Percentiles rank a stretch among this genome's conserved stretches.
phyloP scores from a whole-genome alignment of 192 early-diverging fungal genomes.

The Powellomyces hirtus region DNA sequence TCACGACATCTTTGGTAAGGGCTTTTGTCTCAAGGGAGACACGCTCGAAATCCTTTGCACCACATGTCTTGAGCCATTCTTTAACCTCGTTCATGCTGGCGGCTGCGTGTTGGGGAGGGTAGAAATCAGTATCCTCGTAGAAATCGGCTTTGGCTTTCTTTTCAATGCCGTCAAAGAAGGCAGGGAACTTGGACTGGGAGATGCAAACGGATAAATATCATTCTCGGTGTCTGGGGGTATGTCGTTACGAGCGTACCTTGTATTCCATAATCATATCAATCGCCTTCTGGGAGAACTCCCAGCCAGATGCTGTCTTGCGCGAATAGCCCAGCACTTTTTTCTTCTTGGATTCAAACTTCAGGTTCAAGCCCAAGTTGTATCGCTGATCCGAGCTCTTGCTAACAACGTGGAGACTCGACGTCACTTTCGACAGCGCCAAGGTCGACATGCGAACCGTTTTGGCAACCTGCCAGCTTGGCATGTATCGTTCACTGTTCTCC shows the following conservation, averaged over 20 bases:
- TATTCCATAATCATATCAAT: conserved; percentile 72
- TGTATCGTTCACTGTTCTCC: conserved; percentile 46
- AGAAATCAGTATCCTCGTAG: conserved; percentile 64
- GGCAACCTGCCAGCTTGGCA: conserved; percentile 65
- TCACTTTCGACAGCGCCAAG: conserved; percentile 78
- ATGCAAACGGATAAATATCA: background rate
- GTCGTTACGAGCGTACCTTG: conserved; percentile 41
- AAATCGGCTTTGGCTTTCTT: conserved; percentile 44
- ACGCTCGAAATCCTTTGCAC: conserved; percentile 62
- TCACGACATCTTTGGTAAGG: conserved; percentile 60
- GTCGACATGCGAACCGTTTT: conserved; percentile 62
- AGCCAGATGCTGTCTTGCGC: conserved; percentile 67
- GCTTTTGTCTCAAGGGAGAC: conserved; percentile 63
- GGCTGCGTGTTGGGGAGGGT: conserved; percentile 34
- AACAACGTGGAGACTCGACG: conserved; percentile 75
- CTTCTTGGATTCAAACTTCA: conserved; percentile 87
- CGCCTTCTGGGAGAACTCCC: conserved; percentile 85
- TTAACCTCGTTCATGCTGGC: conserved; percentile 56
- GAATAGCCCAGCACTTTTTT: conserved; percentile 89
- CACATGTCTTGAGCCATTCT: conserved; percentile 62
- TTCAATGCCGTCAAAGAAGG: conserved; percentile 49
- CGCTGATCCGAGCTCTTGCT: conserved; percentile 54
- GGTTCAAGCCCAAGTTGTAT: conserved; percentile 76
- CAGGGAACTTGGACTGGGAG: conserved; percentile 58
- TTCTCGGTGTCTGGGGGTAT: background rate